Conservation (phyloP, 352 stramenopile genomes). For the Globisporangium orthogonon region DNA sequence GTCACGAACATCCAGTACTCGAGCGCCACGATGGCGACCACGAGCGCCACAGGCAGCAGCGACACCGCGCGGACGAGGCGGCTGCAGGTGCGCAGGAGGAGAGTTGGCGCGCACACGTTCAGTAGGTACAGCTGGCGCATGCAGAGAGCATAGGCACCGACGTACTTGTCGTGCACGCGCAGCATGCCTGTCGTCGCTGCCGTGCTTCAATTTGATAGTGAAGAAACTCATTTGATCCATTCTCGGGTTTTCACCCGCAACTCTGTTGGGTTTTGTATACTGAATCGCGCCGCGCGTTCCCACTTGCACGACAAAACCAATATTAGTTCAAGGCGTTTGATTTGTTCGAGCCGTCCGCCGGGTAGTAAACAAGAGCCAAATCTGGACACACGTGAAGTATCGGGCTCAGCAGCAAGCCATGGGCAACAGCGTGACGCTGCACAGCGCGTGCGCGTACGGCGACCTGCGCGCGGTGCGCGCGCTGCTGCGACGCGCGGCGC, state of each 20-base stretch:
- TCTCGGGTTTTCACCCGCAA: not conserved
- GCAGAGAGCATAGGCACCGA: too few relatives aligned
- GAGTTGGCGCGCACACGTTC: too few relatives aligned
- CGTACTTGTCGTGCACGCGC: slow-evolving; percentile 66
- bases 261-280: not conserved
- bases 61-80: slow-evolving; percentile 55
- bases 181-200: slow-evolving; percentile 30
- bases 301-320: not conserved
- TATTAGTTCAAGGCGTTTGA: too few relatives aligned
- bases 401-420: slow-evolving; percentile 19
- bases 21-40: slow-evolving; percentile 43
- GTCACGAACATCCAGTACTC: slow-evolving; percentile 70
- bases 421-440: slow-evolving; percentile 79
- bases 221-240: not conserved
- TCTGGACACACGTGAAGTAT: too few relatives aligned
- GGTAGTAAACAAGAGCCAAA: not conserved
- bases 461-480: slow-evolving; percentile 51
- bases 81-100: slow-evolving; percentile 16
- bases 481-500: slow-evolving; percentile 52
- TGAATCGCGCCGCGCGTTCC: not conserved
- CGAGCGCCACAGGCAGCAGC: slow-evolving; percentile 52
- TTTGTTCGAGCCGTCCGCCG: too few relatives aligned
- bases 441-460: slow-evolving; percentile 71
- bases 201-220: not conserved
- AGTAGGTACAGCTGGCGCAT: too few relatives aligned